Conservation (phyloP, 208 protist genomes). For the Herpetomonas muscarum region DNA sequence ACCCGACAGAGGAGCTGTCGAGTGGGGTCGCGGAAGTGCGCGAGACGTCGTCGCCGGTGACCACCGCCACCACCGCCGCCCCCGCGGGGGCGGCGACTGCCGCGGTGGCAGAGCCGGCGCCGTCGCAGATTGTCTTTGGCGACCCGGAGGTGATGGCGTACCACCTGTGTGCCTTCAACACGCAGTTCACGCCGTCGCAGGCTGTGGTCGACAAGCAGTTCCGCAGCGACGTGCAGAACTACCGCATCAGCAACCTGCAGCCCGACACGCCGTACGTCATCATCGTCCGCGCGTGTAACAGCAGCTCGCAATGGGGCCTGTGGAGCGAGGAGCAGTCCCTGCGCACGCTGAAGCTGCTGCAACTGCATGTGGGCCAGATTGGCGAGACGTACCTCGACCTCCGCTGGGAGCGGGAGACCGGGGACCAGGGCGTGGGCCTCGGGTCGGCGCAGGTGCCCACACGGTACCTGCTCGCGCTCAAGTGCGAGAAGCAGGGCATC, state of each 20-base stretch:
- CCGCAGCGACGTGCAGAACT: conserved; percentile 50
- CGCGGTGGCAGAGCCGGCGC: not conserved
- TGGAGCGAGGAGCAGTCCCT: conserved; percentile 82
- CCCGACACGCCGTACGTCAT: conserved; percentile 76
- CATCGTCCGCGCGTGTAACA: conserved; percentile 73
- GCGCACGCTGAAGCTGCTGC: conserved; percentile 55
- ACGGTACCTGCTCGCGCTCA: conserved; percentile 21
- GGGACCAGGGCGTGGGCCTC: conserved; percentile 14
- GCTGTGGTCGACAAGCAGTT: conserved; percentile 89
- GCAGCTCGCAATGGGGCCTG: conserved; percentile 69
- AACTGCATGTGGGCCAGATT: conserved; percentile 35
- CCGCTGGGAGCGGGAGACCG: conserved; percentile 57
- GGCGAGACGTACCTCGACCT: conserved; percentile 81
- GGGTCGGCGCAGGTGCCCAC: conserved; percentile 19
- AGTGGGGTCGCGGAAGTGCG: too few relatives aligned
- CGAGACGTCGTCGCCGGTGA: not conserved
- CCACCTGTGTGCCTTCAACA: conserved; percentile 82
- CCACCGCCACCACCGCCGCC: not conserved
- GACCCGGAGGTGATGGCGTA: conserved; percentile 68
- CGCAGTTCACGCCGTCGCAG: conserved; percentile 55
- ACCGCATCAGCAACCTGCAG: conserved; percentile 45
- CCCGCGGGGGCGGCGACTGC: not conserved
- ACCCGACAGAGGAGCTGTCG: too few relatives aligned
- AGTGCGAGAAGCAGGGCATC: not conserved
- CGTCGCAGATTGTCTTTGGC: conserved; percentile 61